Percentiles rank a stretch among this genome's conserved stretches.
Evolutionary conservation across 805 yeast species (phyloP).

Genomic region (Candida ipomoeae): DNA sequence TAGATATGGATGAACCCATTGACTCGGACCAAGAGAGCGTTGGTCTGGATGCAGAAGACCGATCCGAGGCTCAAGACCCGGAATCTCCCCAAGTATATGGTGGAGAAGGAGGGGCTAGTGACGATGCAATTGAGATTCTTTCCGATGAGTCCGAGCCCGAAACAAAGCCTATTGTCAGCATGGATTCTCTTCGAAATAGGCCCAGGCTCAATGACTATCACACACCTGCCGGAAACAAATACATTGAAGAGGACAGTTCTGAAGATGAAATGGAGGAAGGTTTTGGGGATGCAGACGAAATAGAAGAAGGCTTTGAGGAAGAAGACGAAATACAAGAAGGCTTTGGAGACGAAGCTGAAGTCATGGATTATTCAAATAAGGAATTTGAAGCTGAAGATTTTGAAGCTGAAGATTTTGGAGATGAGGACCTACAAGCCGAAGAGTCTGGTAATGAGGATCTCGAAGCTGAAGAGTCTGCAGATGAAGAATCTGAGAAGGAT

Average conservation of each 20-base stretch:
- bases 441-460: neutral
- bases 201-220: neutral
- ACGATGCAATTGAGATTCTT: conserved; percentile 13
- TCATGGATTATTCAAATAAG: too few species aligned
- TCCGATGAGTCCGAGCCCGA: conserved; percentile 8
- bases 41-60: neutral
- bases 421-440: neutral
- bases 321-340: too few species aligned
- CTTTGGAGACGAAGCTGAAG: neutral
- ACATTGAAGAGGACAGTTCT: neutral
- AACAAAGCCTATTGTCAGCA: neutral
- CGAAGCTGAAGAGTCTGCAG: conserved; percentile 3
- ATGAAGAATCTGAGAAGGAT: neutral
- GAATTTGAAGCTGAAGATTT: neutral
- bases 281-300: neutral
- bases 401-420: conserved; percentile 1
- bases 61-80: neutral
- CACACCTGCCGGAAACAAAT: neutral
- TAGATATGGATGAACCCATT: neutral
- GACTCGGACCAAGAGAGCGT: neutral
- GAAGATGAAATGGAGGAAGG: neutral
- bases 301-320: neutral
- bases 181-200: neutral
- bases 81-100: neutral
- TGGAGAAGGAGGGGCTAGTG: conserved; percentile 3